Evolutionary conservation across 1,139 yeast species (phyloP), one percentile per base, ranked within the genome.

Genomic region (Yamadazyma sp.): DNA sequence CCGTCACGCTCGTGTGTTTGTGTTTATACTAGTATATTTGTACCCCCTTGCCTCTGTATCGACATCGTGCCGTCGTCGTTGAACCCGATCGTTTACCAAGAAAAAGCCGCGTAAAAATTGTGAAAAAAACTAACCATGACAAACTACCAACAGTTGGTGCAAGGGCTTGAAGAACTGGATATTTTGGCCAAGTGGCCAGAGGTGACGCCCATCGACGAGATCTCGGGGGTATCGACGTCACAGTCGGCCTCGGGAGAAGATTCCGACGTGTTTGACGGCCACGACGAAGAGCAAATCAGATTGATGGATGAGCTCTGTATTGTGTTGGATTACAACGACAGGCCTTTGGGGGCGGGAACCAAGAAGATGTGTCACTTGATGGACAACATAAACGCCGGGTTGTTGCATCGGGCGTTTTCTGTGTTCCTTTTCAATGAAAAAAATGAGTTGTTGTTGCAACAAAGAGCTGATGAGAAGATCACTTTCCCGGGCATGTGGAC

Each of bases 401-500:
- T 92, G 38, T 71, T 92, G 47, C 99, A 92, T 65, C 78, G 99
- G 50, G 98, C 98, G 1, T 92, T 92, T 59, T 87, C 96, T 21
- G 97, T 90, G 22, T 92, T 92, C 57, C 68, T 90, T 43, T 94
- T 92, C 69, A 84, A 89, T 61, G 79, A 76, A 32, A 78, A 86
- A 36, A 81, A 82, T 42, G 76, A 84, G 64, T 74, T 94, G 47
- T 73, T 92, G 49, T 73, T 92, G 51, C 98, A 92, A 64, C 95
- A 88, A 65, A 80, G 99, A 53, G 97, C 99, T 0, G 82, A 82
- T 42, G 97, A 92, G 60, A 92, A 92, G 64, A 92, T 92, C 66
- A 92, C 99, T 1, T 92, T 92, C 63, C 95, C 98, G 2, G 80
- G 79, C 42, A 80, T 88, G 84, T 92, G 99, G 99, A 92, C 99